Conservation (phyloP, 164 flowering plant genomes). For the Sextonia rubra region DNA sequence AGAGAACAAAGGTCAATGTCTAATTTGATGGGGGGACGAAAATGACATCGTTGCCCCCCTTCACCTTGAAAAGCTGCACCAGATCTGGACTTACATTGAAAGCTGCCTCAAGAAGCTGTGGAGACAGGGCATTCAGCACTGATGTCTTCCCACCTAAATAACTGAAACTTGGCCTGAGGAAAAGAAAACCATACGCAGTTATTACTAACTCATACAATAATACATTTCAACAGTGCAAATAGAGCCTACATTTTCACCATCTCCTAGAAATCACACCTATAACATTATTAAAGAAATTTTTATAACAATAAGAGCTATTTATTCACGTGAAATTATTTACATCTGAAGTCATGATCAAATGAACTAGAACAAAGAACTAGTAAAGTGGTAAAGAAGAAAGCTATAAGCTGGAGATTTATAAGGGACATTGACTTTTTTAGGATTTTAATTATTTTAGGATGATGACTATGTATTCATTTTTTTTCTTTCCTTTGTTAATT, state of each 20-base stretch:
- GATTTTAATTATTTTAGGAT: too few species aligned
- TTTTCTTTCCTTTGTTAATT: too few species aligned
- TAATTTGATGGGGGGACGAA: conserved; percentile 45
- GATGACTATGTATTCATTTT: too few species aligned
- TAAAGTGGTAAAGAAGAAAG: too few species aligned
- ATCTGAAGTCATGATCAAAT: background rate
- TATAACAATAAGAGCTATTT: background rate
- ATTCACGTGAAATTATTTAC: background rate
- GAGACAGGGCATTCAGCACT: conserved; percentile 49
- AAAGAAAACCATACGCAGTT: background rate
- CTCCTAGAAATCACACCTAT: background rate
- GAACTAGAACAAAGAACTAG: too few species aligned
- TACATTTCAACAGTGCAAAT: background rate
- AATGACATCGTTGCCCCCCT: conserved; percentile 22
- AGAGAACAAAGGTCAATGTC: background rate
- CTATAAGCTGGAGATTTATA: too few species aligned
- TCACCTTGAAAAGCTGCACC: background rate
- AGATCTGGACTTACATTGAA: conserved; percentile 38
- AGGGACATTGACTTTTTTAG: too few species aligned
- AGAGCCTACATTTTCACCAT: background rate
- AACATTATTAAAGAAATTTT: background rate
- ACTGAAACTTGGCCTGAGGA: conserved; percentile 45
- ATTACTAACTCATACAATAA: background rate
- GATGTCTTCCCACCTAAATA: conserved; percentile 47
- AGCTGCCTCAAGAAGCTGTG: conserved; percentile 46